Evolutionary conservation across 352 stramenopile species (phyloP).

Genomic region (Globisporangium polare): DNA sequence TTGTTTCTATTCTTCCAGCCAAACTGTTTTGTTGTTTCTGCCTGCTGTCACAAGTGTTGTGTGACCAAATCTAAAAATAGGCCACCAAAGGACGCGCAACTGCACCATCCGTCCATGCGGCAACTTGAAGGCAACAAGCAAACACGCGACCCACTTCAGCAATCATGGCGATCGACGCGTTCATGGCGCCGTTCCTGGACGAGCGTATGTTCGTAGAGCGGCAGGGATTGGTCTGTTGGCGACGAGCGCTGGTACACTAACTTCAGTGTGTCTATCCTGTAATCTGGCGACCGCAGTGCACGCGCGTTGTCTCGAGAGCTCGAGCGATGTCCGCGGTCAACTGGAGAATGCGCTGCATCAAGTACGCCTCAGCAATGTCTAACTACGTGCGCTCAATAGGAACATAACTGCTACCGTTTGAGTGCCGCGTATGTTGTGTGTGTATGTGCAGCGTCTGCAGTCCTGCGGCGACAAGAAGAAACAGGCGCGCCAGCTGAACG

Average conservation of each 20-base stretch:
- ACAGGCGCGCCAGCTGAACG: slow-evolving; percentile 55
- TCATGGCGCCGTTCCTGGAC: slow-evolving; percentile 50
- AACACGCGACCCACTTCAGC: background rate
- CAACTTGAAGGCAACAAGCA: background rate
- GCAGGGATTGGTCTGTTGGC: background rate
- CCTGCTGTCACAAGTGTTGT: too few species aligned
- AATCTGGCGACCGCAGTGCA: slow-evolving; percentile 26
- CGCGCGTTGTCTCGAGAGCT: slow-evolving; percentile 37
- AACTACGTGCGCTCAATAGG: background rate
- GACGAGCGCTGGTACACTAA: background rate
- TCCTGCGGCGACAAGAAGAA: slow-evolving; percentile 53
- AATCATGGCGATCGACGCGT: slow-evolving; percentile 20
- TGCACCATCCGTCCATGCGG: background rate
- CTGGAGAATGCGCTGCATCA: slow-evolving; percentile 69
- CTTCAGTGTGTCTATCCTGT: background rate
- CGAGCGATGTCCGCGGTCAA: slow-evolving; percentile 50
- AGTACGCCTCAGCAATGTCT: slow-evolving; percentile 16
- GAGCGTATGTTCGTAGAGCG: slow-evolving; percentile 32
- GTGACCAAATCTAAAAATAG: too few species aligned
- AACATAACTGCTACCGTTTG: too few species aligned
- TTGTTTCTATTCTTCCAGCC: too few species aligned
- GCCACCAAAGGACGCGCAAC: background rate
- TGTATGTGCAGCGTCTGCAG: background rate
- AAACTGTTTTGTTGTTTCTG: too few species aligned
- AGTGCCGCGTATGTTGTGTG: too few species aligned